Base-by-base conservation (phyloP, 257 asterid genomes). In the Voacanga thouarsii region DNA sequence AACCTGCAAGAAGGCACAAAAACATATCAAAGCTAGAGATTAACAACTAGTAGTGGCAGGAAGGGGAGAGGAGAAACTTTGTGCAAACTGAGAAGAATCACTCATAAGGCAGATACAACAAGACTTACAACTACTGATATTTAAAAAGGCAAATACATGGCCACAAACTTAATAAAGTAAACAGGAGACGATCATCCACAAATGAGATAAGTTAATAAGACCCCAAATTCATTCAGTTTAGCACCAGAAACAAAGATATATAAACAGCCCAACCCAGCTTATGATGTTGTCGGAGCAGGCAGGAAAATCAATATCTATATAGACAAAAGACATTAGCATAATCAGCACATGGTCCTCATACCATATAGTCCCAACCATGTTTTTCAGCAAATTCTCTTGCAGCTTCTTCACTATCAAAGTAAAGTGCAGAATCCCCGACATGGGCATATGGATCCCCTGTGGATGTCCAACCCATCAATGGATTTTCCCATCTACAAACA, bases 381-480 rank as follows among this genome's bases (percentile, higher is more conserved):
- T 86, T 93, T 89, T 86, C 83, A 12, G 97, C 97, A 82, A 96
- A 96, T 44, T 89, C 79, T 75, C 83, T 79, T 64, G 99, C 99
- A 83, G 93, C 94, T 82, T 93, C 98, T 83, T 88, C 88, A 83
- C 94, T 93, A 67, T 96, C 99, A 78, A 96, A 96, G 80, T 86
- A 63, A 74, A 92, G 80, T 12, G 87, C 97, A 72, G 99, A 82
- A 85, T 93, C 98, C 75, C 99, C 99, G 21, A 96, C 98, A 87
- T 96, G 65, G 80, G 98, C 88, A 83, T 96, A 96, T 45, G 99
- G 98, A 83, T 96, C 99, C 70, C 99, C 99, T 1, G 99, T 96
- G 72, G 99, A 96, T 72, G 99, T 96, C 99, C 99, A 96, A 49
- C 99, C 97, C 98, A 96, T 96, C 86, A 96, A 87, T 41, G 99